Conservation (phyloP, 2,329 filamentous ascomycete species). For the Cryphonectria japonica region DNA sequence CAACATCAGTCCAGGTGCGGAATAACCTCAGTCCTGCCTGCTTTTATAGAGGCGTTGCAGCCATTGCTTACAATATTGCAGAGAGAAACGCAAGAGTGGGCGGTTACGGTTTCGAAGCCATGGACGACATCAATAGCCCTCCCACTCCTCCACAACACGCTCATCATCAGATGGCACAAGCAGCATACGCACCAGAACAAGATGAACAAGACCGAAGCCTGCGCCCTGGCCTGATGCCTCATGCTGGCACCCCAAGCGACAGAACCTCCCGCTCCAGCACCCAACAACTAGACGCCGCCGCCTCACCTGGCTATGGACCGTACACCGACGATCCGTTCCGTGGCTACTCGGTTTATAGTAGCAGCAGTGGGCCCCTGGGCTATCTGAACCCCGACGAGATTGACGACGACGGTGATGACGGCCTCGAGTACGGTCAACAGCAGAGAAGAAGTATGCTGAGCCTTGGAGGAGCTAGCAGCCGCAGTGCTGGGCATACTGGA, state of each 20-base stretch:
- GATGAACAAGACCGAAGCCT: slow-evolving; percentile 29
- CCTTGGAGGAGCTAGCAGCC: slow-evolving; percentile 51
- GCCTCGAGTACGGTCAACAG: slow-evolving; percentile 59
- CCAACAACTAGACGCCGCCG: slow-evolving; percentile 42
- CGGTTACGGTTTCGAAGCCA: slow-evolving; percentile 66
- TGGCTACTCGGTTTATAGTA: slow-evolving; percentile 55
- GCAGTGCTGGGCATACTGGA: slow-evolving; percentile 37
- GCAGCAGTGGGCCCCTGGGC: slow-evolving; percentile 55
- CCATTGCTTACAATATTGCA: slow-evolving; percentile 68
- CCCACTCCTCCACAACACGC: slow-evolving; percentile 34
- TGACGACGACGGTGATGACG: slow-evolving; percentile 86
- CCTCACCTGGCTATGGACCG: slow-evolving; percentile 44
- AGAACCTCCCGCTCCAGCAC: slow-evolving; percentile 50
- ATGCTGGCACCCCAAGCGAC: slow-evolving; percentile 34
- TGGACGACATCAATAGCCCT: slow-evolving; percentile 42
- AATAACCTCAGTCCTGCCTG: slow-evolving; percentile 68
- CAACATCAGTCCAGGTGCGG: slow-evolving; percentile 63
- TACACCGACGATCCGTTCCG: slow-evolving; percentile 71
- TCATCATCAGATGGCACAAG: slow-evolving; percentile 33
- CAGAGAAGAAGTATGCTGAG: slow-evolving; percentile 65
- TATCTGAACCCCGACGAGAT: slow-evolving; percentile 79
- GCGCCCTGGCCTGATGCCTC: slow-evolving; percentile 31
- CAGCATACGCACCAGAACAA: slow-evolving; percentile 20
- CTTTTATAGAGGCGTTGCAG: slow-evolving; percentile 67
- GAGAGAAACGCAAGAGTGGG: slow-evolving; percentile 67